Evolutionary conservation across 2,329 filamentous ascomycete genomes (phyloP).

Genomic region (Colletotrichum sidae): DNA sequence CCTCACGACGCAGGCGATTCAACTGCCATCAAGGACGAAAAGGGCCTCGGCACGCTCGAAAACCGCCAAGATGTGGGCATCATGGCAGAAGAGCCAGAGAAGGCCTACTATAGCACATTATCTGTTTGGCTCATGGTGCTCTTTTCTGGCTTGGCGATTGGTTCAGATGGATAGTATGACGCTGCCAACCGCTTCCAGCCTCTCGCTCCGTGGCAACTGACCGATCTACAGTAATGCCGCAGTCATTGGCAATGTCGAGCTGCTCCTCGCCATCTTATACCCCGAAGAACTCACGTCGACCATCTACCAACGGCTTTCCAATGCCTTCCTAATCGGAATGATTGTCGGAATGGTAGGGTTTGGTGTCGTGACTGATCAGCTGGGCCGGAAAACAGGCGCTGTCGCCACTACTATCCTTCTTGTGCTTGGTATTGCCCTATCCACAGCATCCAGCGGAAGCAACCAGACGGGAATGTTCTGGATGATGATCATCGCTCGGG

Average conservation of each 20-base stretch:
- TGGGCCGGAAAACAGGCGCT: conserved; percentile 62
- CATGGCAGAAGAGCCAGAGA: conserved; percentile 31
- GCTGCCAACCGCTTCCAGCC: conserved; percentile 10
- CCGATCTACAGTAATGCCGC: conserved; percentile 50
- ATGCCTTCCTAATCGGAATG: conserved; percentile 66
- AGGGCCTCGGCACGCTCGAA: not conserved
- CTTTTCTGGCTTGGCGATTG: conserved; percentile 58
- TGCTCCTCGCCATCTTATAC: conserved; percentile 55
- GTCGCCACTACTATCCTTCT: conserved; percentile 59
- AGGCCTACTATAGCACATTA: conserved; percentile 51
- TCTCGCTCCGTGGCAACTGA: conserved; percentile 6
- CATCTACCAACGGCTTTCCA: conserved; percentile 64
- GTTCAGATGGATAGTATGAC: conserved; percentile 56
- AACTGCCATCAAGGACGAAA: not conserved
- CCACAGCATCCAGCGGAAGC: conserved; percentile 57
- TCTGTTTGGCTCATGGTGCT: conserved; percentile 57
- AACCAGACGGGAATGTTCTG: conserved; percentile 56
- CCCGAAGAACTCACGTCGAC: conserved; percentile 53
- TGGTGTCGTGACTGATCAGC: conserved; percentile 59
- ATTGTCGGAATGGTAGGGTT: conserved; percentile 68
- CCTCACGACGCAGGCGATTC: not conserved
- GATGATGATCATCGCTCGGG: conserved; percentile 60
- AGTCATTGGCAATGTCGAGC: conserved; percentile 58
- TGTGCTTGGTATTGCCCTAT: conserved; percentile 58
- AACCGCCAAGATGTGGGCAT: not conserved